A percentile compares a stretch with the other conserved stretches of the same genome.
Conservation (phyloP, 1,284 basidiomycete genomes). For the Xerocomus nothofagi region DNA sequence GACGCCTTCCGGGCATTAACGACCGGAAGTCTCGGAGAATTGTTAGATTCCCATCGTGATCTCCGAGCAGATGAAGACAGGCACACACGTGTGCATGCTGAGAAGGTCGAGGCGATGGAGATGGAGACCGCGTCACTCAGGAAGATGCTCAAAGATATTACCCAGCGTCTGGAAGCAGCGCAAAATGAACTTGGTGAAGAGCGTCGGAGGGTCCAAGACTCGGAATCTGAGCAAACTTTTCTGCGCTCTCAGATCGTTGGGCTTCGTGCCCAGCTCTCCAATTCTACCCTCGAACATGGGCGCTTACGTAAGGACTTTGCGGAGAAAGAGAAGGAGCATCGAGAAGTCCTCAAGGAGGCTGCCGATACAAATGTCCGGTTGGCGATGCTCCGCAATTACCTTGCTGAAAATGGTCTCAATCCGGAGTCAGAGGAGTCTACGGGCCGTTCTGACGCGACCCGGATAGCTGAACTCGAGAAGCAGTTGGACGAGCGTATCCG, state of each 20-base stretch:
- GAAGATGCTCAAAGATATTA: constrained; percentile 76
- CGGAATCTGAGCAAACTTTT: constrained; percentile 69
- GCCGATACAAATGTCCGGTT: constrained; percentile 78
- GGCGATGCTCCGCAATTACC: constrained; percentile 81
- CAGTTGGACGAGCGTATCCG: constrained; percentile 72
- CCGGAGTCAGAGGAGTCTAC: constrained; percentile 63
- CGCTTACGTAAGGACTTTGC: constrained; percentile 69
- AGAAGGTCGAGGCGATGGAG: constrained; percentile 81
- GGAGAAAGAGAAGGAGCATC: constrained; percentile 69
- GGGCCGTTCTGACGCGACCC: constrained; percentile 46
- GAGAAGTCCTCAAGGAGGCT: constrained; percentile 66
- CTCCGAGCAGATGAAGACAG: constrained; percentile 80
- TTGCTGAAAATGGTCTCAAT: constrained; percentile 85
- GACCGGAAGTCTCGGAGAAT: constrained; percentile 79
- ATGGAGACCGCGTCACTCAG: constrained; percentile 73
- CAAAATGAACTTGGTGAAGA: constrained; percentile 73
- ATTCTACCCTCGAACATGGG: constrained; percentile 70
- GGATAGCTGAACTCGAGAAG: constrained; percentile 70
- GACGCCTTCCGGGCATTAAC: constrained; percentile 83
- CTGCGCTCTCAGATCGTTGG: constrained; percentile 79
- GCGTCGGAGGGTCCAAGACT: constrained; percentile 61
- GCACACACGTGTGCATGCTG: constrained; percentile 67
- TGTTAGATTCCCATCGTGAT: constrained; percentile 82
- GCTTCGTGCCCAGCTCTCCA: constrained; percentile 76
- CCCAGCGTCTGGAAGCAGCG: constrained; percentile 67